Percentiles rank a stretch among this genome's conserved stretches.
phyloP scores from a whole-genome alignment of 345 rosid genomes.

The Citrus australasica region DNA sequence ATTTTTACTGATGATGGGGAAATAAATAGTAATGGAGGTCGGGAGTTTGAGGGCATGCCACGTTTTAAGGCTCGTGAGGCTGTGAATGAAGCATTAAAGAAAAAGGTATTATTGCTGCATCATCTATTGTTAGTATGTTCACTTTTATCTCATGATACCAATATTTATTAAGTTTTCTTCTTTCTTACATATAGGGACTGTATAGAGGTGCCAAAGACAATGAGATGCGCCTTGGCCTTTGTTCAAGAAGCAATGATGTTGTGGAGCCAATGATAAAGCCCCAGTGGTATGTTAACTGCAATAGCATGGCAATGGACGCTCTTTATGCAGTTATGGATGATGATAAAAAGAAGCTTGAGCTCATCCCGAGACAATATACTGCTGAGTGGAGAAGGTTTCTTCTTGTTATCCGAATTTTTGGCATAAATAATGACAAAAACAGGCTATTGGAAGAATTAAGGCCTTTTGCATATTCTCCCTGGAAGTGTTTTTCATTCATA shows the following conservation, averaged over 20 bases:
- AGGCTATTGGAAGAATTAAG: not conserved
- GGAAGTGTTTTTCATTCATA: not conserved
- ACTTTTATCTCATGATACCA: not conserved
- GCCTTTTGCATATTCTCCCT: not conserved
- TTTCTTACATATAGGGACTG: conserved; percentile 48
- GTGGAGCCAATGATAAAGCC: conserved; percentile 93
- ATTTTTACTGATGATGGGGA: conserved; percentile 91
- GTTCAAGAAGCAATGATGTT: conserved; percentile 81
- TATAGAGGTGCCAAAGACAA: conserved; percentile 75
- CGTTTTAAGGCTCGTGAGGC: conserved; percentile 89
- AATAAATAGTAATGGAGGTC: conserved; percentile 79
- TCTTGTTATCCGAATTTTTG: not conserved
- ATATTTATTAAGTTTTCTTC: not conserved
- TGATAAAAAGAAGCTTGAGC: conserved; percentile 63
- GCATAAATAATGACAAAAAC: not conserved
- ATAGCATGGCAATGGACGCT: conserved; percentile 68
- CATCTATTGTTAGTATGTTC: not conserved
- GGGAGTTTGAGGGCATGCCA: conserved; percentile 77
- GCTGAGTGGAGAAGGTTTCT: conserved; percentile 92
- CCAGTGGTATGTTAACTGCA: conserved; percentile 84
- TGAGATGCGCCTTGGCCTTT: conserved; percentile 89
- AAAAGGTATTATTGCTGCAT: conserved; percentile 40
- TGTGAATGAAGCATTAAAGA: conserved; percentile 64
- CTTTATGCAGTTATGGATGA: conserved; percentile 64
- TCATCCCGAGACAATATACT: conserved; percentile 80